Evolutionary conservation across 352 stramenopile genomes (phyloP), one percentile per base, ranked within the genome.

Genomic region (Blastocystis hominis): DNA sequence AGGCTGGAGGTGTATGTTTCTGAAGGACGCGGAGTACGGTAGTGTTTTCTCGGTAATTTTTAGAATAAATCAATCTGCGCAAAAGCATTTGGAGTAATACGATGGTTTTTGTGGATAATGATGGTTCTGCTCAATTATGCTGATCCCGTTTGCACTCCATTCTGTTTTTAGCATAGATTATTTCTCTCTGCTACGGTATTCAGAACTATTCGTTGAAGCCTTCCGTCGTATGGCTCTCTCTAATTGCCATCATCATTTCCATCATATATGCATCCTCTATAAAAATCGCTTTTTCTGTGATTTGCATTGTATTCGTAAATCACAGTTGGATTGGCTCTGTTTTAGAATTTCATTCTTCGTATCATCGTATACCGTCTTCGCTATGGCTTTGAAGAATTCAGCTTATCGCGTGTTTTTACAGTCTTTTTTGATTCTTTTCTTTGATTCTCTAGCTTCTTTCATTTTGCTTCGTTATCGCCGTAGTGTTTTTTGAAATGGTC

Each of bases 1-100:
- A 84, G 72, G 68, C 53, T 84, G 2, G 72, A 84, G 36, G 47
- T 66, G 20, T 84, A 84, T 64, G 54, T 84, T 40, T 66, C 47
- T 1, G 72, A 84, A 53, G 72, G 72, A 69, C 72, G 47, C 10
- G 44, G 30, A 15, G 72, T 84, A 24, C 1, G 6, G 13, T 20
- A 42, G 3, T 64, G 20, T 6, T 13, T 10, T 10, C 50, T 63
- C 10, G 30, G 7, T 68, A 15, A 84, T 24, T 1, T 38, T 2
- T 84, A 84, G 72, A 68, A 68, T 20, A 46, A 4, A 13, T 54
- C 47, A n/a, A 54, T 15, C 36, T 34, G 34, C 9, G 72, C 30
- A 20, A 44, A 84, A 15, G 44, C 55, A 10, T 84, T 84, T 53
- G 44, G 68, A n/a, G 53, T 84, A 3, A 4, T 84, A 15, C 72